These are phyloP conservation scores for Tetramitus jugosus DNA, from an alignment of 208 protist genomes.

Conservation along the genomic window DNA sequence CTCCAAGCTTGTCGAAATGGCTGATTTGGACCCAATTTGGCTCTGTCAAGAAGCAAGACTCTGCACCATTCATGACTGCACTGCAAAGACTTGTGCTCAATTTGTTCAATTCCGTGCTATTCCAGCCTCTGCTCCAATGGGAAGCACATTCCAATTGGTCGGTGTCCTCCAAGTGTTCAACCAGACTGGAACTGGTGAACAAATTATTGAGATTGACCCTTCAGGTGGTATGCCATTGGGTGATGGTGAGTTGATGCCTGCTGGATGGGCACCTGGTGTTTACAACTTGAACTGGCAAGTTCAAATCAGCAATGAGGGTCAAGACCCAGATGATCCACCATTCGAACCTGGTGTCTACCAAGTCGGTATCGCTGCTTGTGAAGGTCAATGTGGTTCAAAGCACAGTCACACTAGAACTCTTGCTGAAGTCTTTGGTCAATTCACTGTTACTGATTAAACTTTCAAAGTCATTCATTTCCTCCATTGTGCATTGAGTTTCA, in stretches of 20 bases:
- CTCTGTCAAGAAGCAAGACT: slow-evolving; percentile 34
- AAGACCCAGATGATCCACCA: slow-evolving; percentile 31
- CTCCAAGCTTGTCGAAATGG: slow-evolving; percentile 27
- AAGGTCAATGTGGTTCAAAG: slow-evolving; percentile 37
- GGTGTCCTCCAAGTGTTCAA: slow-evolving; percentile 30
- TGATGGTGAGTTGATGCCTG: slow-evolving; percentile 28
- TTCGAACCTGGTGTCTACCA: slow-evolving; percentile 33
- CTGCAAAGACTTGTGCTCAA: slow-evolving; percentile 18
- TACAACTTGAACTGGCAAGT: slow-evolving; percentile 30
- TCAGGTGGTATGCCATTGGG: slow-evolving; percentile 24
- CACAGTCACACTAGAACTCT: slow-evolving; percentile 35
- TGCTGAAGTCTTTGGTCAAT: slow-evolving; percentile 23
- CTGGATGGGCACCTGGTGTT: slow-evolving; percentile 24
- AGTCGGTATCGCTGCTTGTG: slow-evolving; percentile 34
- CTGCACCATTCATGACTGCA: slow-evolving; percentile 34
- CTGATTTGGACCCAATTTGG: slow-evolving; percentile 35
- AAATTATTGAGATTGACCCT: slow-evolving; percentile 27
- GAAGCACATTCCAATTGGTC: slow-evolving; percentile 31
- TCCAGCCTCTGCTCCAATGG: slow-evolving; percentile 30
- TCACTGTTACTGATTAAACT: slow-evolving; percentile 34
- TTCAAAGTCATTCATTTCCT: no score
- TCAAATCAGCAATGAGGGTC: slow-evolving; percentile 27
- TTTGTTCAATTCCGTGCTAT: slow-evolving; percentile 23
- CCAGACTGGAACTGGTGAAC: slow-evolving; percentile 40
- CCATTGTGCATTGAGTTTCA: no score